Conservation (phyloP, 352 stramenopile genomes). For the Phytophthora uliginosa region DNA sequence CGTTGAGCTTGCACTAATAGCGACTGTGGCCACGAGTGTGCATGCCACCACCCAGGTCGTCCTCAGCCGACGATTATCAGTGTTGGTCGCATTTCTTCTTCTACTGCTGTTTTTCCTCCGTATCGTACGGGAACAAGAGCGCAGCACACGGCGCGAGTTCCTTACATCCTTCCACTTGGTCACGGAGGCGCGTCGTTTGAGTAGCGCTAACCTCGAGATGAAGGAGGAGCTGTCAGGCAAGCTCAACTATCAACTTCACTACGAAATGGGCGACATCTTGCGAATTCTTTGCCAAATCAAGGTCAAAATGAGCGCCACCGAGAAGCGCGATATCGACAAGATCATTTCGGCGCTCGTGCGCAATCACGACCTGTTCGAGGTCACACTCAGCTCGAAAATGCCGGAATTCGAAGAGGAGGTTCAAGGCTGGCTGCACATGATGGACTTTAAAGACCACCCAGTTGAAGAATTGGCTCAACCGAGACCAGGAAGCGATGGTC, state of each 20-base stretch:
- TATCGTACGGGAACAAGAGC: conserved; percentile 56
- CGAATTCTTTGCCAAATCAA: conserved; percentile 80
- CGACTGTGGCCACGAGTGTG: conserved; percentile 35
- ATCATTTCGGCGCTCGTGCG: conserved; percentile 77
- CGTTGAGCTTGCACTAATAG: conserved; percentile 49
- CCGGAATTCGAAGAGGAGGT: conserved; percentile 76
- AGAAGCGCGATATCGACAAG: conserved; percentile 72
- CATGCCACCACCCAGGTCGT: conserved; percentile 32
- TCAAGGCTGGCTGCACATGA: conserved; percentile 79
- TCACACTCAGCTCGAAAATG: conserved; percentile 62
- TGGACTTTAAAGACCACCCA: conserved; percentile 59
- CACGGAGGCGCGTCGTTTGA: conserved; percentile 66
- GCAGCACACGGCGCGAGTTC: conserved; percentile 57
- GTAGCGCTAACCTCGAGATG: conserved; percentile 76
- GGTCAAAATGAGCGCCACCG: conserved; percentile 58
- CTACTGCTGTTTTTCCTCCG: conserved; percentile 47
- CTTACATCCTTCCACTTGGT: conserved; percentile 63
- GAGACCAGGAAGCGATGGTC: conserved; percentile 18
- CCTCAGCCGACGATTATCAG: conserved; percentile 31
- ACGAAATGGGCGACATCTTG: conserved; percentile 81
- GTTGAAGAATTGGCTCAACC: conserved; percentile 6
- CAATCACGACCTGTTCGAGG: conserved; percentile 74
- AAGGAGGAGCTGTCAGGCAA: conserved; percentile 74
- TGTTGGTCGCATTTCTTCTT: conserved; percentile 47
- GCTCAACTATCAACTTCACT: conserved; percentile 72